A percentile compares a stretch with the other conserved stretches of the same genome.
These are phyloP conservation scores for Alternaria infectoria DNA, from an alignment of 2,329 filamentous ascomycete species.

Conservation along the genomic window DNA sequence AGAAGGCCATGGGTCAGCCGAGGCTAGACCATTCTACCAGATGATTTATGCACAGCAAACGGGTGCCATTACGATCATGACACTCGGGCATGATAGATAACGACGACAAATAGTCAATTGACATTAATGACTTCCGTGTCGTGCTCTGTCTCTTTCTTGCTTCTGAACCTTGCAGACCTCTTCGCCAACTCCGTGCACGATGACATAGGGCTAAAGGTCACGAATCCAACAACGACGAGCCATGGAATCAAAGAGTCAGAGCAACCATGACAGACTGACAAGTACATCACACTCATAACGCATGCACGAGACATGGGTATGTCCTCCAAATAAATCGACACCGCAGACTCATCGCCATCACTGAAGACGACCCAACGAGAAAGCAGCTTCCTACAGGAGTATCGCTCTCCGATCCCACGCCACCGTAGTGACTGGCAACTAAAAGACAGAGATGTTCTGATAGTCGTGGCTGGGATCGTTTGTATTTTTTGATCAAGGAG, in stretches of 20 bases:
- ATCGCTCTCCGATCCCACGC: constrained; percentile 67
- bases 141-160: neutral
- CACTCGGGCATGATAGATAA: constrained; percentile 3
- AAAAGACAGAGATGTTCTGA: constrained; percentile 61
- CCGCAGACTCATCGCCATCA: constrained; percentile 73
- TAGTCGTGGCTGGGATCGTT: constrained; percentile 74
- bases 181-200: neutral
- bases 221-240: neutral
- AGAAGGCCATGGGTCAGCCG: constrained; percentile 25
- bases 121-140: neutral
- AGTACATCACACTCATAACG: neutral
- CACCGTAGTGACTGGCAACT: constrained; percentile 71
- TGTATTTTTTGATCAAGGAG: constrained; percentile 62
- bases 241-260: neutral
- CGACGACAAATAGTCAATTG: neutral
- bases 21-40: constrained; percentile 1
- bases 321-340: constrained; percentile 74
- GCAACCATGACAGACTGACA: neutral
- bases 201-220: neutral
- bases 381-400: constrained; percentile 70
- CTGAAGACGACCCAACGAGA: constrained; percentile 71
- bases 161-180: neutral
- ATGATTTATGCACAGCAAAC: constrained; percentile 6
- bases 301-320: constrained; percentile 45
- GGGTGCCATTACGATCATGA: constrained; percentile 6